Evolutionary conservation across 257 asterid species (phyloP), one percentile per base, ranked within the genome.

Genomic region (Vinca minor): DNA sequence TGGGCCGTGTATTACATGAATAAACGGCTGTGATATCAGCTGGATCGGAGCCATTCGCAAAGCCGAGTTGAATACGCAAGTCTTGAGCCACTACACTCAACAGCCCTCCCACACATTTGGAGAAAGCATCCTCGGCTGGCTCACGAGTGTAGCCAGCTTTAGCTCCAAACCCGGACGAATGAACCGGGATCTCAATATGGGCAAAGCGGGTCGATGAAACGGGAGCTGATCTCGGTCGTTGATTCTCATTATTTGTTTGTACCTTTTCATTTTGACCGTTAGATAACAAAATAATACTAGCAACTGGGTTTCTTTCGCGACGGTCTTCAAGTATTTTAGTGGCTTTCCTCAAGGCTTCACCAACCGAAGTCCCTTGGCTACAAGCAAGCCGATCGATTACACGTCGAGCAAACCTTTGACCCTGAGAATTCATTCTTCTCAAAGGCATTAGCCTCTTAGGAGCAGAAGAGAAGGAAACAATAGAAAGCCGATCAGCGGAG

Each of bases 11-110:
- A 13, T 77, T 81, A 55, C 81, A 73, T 0, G 89, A 82, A 69
- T 91, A 91, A 0, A 84, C 83, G 4, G 90, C 94, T 32, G 82
- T 73, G 34, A 92, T 81, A 59, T 92, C 96, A 1, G 82, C 96
- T 5, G 95, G 95, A 38, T 91, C 95, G 1, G 96, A 88, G 34
- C 93, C 95, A 28, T 78, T 28, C 0, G 81, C 79, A 54, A 88
- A 79, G 0, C 83, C 87, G 21, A 88, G 77, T 59, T 83, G 93
- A 49, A 92, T 78, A 3, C 81, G 74, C 62, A 89, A 62, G 62
- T 92, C 96, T 31, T 87, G 95, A 35, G 77, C 93, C 2, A 92
- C 96, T 2, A 92, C 96, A 68, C 98, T 87, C 0, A 92, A 12
- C 20, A 92, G 70, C 3, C 94, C 96, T 0, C 96, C 87, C 18